Base-by-base conservation (phyloP, 108 stramenopile species). In the Bacterosira constricta region DNA sequence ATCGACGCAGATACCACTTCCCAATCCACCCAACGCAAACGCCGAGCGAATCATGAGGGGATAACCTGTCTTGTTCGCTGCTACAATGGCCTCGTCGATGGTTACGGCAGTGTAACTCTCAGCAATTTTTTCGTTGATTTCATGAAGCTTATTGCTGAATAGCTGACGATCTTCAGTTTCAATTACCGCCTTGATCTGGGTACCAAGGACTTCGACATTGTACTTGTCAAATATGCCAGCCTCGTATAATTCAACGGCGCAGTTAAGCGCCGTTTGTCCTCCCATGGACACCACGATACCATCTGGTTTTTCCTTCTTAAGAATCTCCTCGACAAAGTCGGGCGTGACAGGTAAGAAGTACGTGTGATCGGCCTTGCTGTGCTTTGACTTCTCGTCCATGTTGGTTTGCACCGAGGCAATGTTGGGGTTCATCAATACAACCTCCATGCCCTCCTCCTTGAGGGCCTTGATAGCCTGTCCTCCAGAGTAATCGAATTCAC, bases 401-500 rank as follows among this genome's bases (percentile, higher is more conserved):
- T 97, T 97, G 59, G 98, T 99, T 77, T 99, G 98, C 18, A 99
- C 98, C 32, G 97, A 96, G 25, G 98, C 98, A 71, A 99, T 99
- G 85, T 99, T 99, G 54, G 98, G 98, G 86, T 99, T 99, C 96
- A 99, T 99, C 25, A 99, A 83, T 37, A 99, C 87, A 70, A 97
- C 97, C 80, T 99, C 94, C 53, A 88, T 80, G 56, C 98, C 98
- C 86, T 98, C 98, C 69, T 99, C 98, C 79, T 99, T 98, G 60
- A 99, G 85, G 35, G 98, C 97, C 87, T 97, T 97, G 80, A 97
- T 97, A 44, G 97, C 97, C 81, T 99, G 98, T 62, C 96, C 91
- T 31, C 98, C 98, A 36, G 95, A 96, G 82, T 99, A 99, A 80
- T 99, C 98, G 79, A 99, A 99, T 89, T 99, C 98, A 60, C 98